A percentile compares a stretch with the other conserved stretches of the same genome.
These are phyloP conservation scores for Apodospora peruviana DNA, from an alignment of 495 filamentous ascomycete species.

Conservation along the genomic window DNA sequence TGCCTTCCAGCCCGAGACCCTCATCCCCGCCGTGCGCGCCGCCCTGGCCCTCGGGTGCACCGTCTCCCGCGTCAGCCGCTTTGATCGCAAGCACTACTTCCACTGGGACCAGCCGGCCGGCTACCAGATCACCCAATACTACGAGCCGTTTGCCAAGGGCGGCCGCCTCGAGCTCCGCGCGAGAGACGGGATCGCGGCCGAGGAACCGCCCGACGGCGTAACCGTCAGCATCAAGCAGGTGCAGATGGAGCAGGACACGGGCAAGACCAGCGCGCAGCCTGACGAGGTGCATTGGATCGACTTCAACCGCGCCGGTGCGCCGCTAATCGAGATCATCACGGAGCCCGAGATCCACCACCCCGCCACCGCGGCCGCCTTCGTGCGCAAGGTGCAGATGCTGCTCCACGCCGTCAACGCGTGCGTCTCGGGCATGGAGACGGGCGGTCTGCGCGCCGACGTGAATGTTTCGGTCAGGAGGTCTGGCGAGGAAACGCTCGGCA, in stretches of 20 bases:
- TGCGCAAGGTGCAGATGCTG: conserved; percentile 81
- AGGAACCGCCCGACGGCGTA: conserved; percentile 60
- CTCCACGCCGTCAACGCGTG: conserved; percentile 77
- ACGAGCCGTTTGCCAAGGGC: conserved; percentile 74
- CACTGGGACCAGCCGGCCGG: conserved; percentile 95
- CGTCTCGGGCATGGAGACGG: conserved; percentile 85
- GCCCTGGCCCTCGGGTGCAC: conserved; percentile 78
- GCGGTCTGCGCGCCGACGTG: conserved; percentile 87
- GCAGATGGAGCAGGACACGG: conserved; percentile 96
- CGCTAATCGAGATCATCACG: conserved; percentile 93
- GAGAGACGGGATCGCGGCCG: conserved; percentile 73
- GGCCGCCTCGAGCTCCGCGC: conserved; percentile 64
- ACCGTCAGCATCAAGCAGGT: conserved; percentile 82
- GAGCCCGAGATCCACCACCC: conserved; percentile 78
- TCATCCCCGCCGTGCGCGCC: conserved; percentile 85
- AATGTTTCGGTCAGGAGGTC: conserved; percentile 78
- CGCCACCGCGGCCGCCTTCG: conserved; percentile 76
- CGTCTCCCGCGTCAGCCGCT: conserved; percentile 68
- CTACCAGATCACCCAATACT: conserved; percentile 98
- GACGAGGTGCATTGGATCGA: conserved; percentile 74
- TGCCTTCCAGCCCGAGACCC: conserved; percentile 71
- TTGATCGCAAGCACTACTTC: conserved; percentile 98
- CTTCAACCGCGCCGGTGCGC: conserved; percentile 87
- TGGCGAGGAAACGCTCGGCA: conserved; percentile 58
- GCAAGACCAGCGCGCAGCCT: conserved; percentile 79